These are phyloP conservation scores for Mycogone perniciosa DNA, from an alignment of 2,329 filamentous ascomycete species.

Conservation along the genomic window DNA sequence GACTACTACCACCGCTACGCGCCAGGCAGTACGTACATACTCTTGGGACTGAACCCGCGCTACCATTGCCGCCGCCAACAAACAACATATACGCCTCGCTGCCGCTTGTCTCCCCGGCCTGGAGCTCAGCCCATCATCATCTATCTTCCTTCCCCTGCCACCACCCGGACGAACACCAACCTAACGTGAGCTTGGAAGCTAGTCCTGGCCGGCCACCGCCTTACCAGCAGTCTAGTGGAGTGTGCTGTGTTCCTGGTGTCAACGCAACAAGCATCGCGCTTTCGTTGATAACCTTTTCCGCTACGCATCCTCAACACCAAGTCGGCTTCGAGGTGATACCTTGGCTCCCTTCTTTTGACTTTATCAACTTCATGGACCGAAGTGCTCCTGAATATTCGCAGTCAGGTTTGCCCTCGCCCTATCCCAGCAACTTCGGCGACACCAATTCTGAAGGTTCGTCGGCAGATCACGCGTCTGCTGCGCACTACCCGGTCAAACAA, in stretches of 20 bases:
- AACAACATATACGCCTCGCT: constrained; percentile 30
- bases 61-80: constrained; percentile 28
- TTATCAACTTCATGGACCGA: constrained; percentile 48
- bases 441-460: constrained; percentile 76
- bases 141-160: constrained; percentile 17
- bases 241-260: constrained; percentile 29
- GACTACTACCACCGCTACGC: constrained; percentile 6
- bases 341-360: constrained; percentile 20
- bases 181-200: constrained; percentile 28
- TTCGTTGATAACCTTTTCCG: constrained; percentile 22
- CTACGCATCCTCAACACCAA: constrained; percentile 13
- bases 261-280: constrained; percentile 27
- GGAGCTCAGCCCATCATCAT: constrained; percentile 18
- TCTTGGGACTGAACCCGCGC: constrained; percentile 18
- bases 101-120: constrained; percentile 24
- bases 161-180: constrained; percentile 23
- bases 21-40: background rate
- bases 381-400: constrained; percentile 71
- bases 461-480: constrained; percentile 91
- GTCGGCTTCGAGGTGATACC: constrained; percentile 15
- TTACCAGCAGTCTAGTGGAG: constrained; percentile 25
- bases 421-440: constrained; percentile 59
- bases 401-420: constrained; percentile 78
- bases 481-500: constrained; percentile 77
- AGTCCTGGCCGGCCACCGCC: constrained; percentile 26